Conservation (phyloP, 2,329 filamentous ascomycete species). For the Hirsutella minnesotensis region DNA sequence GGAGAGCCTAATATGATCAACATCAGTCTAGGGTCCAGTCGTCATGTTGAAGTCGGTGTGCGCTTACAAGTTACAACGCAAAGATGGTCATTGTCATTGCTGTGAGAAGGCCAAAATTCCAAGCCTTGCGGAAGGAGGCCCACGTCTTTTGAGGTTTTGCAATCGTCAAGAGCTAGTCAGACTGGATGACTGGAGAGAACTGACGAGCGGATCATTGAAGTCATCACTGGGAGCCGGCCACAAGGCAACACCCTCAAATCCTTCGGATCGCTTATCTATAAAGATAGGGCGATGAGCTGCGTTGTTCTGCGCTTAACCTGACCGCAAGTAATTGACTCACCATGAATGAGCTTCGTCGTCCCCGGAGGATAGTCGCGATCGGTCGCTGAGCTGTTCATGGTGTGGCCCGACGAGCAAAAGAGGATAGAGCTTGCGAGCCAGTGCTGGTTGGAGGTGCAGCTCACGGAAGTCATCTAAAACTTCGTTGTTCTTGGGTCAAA, state of each 20-base stretch:
- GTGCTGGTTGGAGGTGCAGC: no score
- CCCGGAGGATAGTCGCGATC: neutral
- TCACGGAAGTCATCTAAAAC: no score
- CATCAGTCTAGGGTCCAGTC: neutral
- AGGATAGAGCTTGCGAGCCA: no score
- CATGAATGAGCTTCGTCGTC: neutral
- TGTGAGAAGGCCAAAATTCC: conserved; percentile 11
- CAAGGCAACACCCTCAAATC: neutral
- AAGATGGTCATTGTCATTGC: conserved; percentile 10
- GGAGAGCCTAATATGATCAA: no score
- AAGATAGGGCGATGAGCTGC: neutral
- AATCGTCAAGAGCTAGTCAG: neutral
- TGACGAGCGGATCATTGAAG: neutral
- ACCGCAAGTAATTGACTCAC: neutral
- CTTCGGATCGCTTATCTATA: neutral
- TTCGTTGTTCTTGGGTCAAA: no score
- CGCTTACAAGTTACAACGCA: conserved; percentile 7
- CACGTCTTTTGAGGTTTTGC: conserved; percentile 8
- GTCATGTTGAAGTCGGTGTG: neutral
- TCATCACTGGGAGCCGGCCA: neutral
- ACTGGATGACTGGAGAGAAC: neutral
- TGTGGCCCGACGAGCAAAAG: no score
- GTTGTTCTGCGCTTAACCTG: neutral
- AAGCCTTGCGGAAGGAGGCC: conserved; percentile 10
- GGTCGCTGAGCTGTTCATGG: no score